These are phyloP conservation scores for Kitagawia praeruptora DNA, from an alignment of 129 eudicot species.

Conservation along the genomic window DNA sequence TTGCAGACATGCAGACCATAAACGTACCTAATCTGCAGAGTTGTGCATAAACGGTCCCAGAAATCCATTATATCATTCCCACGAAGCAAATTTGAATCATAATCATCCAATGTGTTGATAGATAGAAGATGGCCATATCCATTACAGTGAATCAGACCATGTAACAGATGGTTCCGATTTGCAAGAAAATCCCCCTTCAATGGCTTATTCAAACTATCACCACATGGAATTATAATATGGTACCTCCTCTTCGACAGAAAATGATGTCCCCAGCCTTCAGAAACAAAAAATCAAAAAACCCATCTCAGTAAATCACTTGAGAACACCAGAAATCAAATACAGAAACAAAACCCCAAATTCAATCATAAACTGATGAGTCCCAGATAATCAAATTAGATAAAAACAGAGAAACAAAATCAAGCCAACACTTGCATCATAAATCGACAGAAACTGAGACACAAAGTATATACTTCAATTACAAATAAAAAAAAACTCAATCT, in stretches of 20 bases:
- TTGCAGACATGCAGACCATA: background rate
- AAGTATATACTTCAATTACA: too few relatives aligned
- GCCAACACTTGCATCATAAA: background rate
- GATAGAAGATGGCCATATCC: slow-evolving; percentile 68
- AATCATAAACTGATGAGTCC: background rate
- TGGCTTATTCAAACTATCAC: slow-evolving; percentile 24
- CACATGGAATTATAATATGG: slow-evolving; percentile 48
- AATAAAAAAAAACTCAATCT: too few relatives aligned
- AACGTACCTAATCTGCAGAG: slow-evolving; percentile 48
- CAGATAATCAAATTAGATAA: background rate
- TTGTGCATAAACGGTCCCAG: slow-evolving; percentile 58
- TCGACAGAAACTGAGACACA: background rate
- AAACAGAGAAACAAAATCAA: background rate
- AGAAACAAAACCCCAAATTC: background rate
- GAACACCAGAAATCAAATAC: background rate
- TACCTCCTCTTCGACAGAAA: slow-evolving; percentile 57
- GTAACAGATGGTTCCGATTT: slow-evolving; percentile 31
- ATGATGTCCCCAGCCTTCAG: slow-evolving; percentile 82
- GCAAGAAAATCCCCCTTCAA: slow-evolving; percentile 25
- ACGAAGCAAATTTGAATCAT: slow-evolving; percentile 24
- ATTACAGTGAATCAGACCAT: slow-evolving; percentile 69
- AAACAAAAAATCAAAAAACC: background rate
- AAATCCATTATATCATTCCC: slow-evolving; percentile 44
- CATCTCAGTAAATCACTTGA: background rate
- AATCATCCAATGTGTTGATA: slow-evolving; percentile 26